These are phyloP conservation scores for Chloris gayana DNA, from an alignment of 176 grass and related monocot genomes.

Conservation along the genomic window DNA sequence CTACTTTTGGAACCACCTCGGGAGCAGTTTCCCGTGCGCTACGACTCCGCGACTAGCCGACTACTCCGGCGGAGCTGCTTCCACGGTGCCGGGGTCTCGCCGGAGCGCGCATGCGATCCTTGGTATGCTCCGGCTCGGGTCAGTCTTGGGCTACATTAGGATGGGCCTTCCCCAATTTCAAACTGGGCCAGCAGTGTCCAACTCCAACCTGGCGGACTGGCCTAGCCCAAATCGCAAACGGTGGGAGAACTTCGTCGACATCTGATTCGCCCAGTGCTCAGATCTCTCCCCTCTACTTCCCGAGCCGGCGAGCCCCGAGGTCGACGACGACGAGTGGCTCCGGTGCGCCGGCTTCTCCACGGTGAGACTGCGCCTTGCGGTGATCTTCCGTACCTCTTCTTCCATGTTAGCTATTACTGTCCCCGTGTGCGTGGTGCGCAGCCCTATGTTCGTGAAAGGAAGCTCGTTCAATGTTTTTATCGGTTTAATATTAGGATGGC, in stretches of 20 bases:
- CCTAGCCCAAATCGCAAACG: neutral
- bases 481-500: neutral
- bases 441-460: neutral
- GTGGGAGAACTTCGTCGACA: neutral
- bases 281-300: slow-evolving; percentile 14
- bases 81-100: neutral
- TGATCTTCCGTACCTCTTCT: neutral
- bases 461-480: neutral
- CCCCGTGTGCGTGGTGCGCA: neutral
- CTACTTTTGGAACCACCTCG: neutral
- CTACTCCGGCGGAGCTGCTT: neutral
- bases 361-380: neutral
- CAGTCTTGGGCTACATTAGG: neutral
- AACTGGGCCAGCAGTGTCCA: neutral
- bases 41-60: neutral
- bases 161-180: neutral
- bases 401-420: slow-evolving; percentile 26
- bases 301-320: slow-evolving; percentile 4
- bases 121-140: neutral
- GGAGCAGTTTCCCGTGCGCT: neutral
- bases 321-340: neutral
- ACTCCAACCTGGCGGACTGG: neutral
- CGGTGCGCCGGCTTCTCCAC: slow-evolving; percentile 17
- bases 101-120: slow-evolving; percentile 26
- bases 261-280: neutral